Conservation (phyloP, 345 rosid species). For the Syzygium oleosum region DNA sequence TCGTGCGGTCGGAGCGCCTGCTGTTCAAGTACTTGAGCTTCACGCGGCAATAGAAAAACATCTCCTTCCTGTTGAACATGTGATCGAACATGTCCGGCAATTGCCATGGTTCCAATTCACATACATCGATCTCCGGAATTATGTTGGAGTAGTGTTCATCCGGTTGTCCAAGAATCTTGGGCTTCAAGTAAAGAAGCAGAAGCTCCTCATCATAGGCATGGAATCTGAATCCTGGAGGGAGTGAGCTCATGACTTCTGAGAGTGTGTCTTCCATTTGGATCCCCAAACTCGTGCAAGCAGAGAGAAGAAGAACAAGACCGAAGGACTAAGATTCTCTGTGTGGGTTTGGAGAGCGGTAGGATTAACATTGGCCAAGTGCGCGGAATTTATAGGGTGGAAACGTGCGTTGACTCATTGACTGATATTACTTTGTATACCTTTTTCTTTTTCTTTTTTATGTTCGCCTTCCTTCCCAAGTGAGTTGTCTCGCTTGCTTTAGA, state of each 20-base stretch:
- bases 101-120: slow-evolving; percentile 39
- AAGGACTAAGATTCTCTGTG: background rate
- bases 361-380: background rate
- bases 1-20: slow-evolving; percentile 10
- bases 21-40: slow-evolving; percentile 15
- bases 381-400: background rate
- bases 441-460: background rate
- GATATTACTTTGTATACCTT: background rate
- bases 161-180: slow-evolving; percentile 14
- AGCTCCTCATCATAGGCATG: slow-evolving; percentile 38
- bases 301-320: background rate
- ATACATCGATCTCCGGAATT: slow-evolving; percentile 29
- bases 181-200: slow-evolving; percentile 17
- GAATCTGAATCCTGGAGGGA: slow-evolving; percentile 27
- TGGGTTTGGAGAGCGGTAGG: background rate
- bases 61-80: slow-evolving; percentile 9
- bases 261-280: background rate
- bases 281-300: background rate
- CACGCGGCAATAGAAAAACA: slow-evolving; percentile 33
- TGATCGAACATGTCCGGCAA: slow-evolving; percentile 14
- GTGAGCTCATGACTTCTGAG: background rate
- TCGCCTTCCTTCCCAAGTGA: background rate
- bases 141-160: background rate
- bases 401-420: background rate
- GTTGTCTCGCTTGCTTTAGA: background rate